phyloP scores from a whole-genome alignment of 805 yeast genomes.

The Maudiozyma pseudohumilis region DNA sequence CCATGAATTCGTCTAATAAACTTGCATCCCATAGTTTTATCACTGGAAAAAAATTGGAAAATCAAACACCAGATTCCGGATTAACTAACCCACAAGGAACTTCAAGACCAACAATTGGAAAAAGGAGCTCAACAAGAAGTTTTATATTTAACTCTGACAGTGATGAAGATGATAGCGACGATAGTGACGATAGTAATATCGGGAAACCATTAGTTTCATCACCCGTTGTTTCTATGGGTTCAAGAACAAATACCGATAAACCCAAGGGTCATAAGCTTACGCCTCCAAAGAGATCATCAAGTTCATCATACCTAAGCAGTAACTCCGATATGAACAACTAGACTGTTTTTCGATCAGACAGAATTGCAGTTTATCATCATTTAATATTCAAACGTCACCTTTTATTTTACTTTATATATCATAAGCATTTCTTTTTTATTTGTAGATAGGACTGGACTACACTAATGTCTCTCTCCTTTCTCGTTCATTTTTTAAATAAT shows the following conservation, averaged over 20 bases:
- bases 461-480: too few species aligned
- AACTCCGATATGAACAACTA: not conserved
- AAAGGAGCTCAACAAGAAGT: conserved; percentile 16
- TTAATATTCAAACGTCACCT: too few species aligned
- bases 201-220: not conserved
- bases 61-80: conserved; percentile 4
- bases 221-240: not conserved
- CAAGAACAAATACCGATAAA: not conserved
- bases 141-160: conserved; percentile 27
- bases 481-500: too few species aligned
- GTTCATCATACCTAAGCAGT: conserved; percentile 3
- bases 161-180: conserved; percentile 16
- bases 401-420: too few species aligned
- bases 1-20: conserved; percentile 12
- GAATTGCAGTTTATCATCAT: too few species aligned
- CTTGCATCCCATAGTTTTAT: conserved; percentile 22
- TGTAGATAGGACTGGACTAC: too few species aligned
- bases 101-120: conserved; percentile 6
- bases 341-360: too few species aligned
- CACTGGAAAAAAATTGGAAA: conserved; percentile 20
- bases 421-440: too few species aligned
- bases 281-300: conserved; percentile 6
- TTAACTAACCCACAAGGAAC: conserved; percentile 4
- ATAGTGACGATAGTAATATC: not conserved
- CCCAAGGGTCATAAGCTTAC: conserved; percentile 1